Evolutionary conservation across 495 filamentous ascomycete genomes (phyloP), one percentile per base, ranked within the genome.

Genomic region (Talaromyces proteolyticus): DNA sequence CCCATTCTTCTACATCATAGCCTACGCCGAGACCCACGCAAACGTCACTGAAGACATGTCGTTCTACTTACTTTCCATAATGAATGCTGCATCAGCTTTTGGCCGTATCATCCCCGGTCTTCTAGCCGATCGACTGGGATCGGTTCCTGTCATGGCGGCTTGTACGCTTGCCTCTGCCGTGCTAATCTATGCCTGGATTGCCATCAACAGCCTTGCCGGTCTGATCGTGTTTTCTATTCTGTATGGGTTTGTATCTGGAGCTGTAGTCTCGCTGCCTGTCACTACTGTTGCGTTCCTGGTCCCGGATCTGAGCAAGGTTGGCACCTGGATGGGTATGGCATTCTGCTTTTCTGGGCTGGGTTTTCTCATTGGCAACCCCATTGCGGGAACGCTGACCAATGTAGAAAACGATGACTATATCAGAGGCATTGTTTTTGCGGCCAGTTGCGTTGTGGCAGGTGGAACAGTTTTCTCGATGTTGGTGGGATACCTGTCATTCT

Each of bases 311-410:
- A 59, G 68, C 18, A 61, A 77, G 2, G 65, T 86, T 19, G 82
- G 83, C 0, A 79, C 78, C 3, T 66, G 81, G 22, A 74, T 86
- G 68, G 82, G 84, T 1, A 82, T 86, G 77, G 57, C 59, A 10
- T 83, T 85, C 48, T 57, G 67, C 0, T 53, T 73, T 40, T 56
- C 67, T 1, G 69, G 70, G 6, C 14, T 79, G 4, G 79, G 80
- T 5, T 54, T 83, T 37, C 62, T 86, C 7, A 69, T 83, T 50
- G 83, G 84, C 0, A 82, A 74, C 6, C 83, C 84, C 0, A 79
- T 86, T 39, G 77, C 76, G 0, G 81, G 81, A 7, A 73, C 75
- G 0, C 73, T 84, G 29, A 47, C 73, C n/a, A 44, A 44, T 44
- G 20, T 24, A 25, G 53, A 55, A 6, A 54, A 49, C 42, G 29